phyloP scores from a whole-genome alignment of 2,329 filamentous ascomycete genomes.

The Pseudogymnoascus destructans region DNA sequence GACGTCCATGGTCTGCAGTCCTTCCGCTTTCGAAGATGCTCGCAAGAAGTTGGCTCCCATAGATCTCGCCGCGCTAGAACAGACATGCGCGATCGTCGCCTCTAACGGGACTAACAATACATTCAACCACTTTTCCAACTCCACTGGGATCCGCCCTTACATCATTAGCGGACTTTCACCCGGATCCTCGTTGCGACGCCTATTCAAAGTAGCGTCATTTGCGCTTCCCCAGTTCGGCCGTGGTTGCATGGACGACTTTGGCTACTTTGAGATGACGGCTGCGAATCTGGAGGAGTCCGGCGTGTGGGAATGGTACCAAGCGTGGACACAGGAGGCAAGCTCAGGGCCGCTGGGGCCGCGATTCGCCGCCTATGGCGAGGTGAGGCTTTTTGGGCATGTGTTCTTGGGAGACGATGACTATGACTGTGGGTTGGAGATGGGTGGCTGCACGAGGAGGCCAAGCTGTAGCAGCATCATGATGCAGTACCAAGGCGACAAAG shows the following conservation, averaged over 20 bases:
- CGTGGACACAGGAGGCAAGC: background rate
- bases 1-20: background rate
- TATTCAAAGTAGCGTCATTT: background rate
- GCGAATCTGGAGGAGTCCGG: background rate
- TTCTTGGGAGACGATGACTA: background rate
- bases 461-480: background rate
- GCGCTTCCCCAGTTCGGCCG: background rate
- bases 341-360: background rate
- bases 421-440: conserved; percentile 3
- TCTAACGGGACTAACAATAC: background rate
- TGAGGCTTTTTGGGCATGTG: background rate
- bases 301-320: background rate
- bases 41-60: background rate
- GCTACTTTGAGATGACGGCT: conserved; percentile 2
- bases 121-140: background rate
- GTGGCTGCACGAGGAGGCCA: background rate
- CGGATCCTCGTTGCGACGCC: background rate
- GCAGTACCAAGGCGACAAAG: background rate
- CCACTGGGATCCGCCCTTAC: background rate
- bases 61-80: background rate
- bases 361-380: background rate
- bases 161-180: background rate
- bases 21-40: background rate
- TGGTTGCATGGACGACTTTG: conserved; percentile 4
- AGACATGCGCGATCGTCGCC: background rate